Conservation (phyloP, 1,284 basidiomycete species). For the Cryptococcus sp. region DNA sequence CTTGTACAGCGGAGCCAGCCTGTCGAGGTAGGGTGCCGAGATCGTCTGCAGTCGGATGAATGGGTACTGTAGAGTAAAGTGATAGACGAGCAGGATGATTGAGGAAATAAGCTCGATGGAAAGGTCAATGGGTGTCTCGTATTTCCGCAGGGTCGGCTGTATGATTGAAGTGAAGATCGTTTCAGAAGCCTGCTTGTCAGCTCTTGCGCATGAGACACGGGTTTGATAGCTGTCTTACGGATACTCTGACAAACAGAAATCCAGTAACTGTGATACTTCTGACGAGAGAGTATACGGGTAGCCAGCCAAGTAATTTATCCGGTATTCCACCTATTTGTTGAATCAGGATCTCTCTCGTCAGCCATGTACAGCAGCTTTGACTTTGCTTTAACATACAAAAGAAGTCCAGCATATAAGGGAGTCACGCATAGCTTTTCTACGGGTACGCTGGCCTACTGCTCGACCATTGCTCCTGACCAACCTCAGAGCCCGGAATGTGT, state of each 20-base stretch:
- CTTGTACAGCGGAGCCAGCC: too few relatives aligned
- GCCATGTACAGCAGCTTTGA: neutral
- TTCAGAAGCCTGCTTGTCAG: conserved; percentile 16
- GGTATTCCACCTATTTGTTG: conserved; percentile 8
- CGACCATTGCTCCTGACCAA: conserved; percentile 27
- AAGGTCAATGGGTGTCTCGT: conserved; percentile 38
- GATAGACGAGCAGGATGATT: conserved; percentile 11
- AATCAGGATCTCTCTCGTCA: conserved; percentile 13
- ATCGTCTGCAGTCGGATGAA: neutral
- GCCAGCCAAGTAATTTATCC: conserved; percentile 26
- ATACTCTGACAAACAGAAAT: conserved; percentile 19
- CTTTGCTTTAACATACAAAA: conserved; percentile 20
- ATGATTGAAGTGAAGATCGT: conserved; percentile 21
- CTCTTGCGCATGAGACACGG: neutral
- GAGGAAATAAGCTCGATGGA: conserved; percentile 25
- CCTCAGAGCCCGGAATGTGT: conserved; percentile 34
- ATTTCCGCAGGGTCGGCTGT: conserved; percentile 17
- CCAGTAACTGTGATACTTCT: conserved; percentile 15
- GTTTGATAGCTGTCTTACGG: conserved; percentile 16
- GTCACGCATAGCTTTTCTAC: conserved; percentile 27
- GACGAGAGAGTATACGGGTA: conserved; percentile 34
- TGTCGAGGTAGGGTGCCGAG: too few relatives aligned
- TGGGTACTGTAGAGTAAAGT: conserved; percentile 13
- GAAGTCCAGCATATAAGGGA: conserved; percentile 31
- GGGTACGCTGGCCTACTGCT: conserved; percentile 21